Conservation (phyloP, 148 eudicot genomes). For the Cornus florida region DNA sequence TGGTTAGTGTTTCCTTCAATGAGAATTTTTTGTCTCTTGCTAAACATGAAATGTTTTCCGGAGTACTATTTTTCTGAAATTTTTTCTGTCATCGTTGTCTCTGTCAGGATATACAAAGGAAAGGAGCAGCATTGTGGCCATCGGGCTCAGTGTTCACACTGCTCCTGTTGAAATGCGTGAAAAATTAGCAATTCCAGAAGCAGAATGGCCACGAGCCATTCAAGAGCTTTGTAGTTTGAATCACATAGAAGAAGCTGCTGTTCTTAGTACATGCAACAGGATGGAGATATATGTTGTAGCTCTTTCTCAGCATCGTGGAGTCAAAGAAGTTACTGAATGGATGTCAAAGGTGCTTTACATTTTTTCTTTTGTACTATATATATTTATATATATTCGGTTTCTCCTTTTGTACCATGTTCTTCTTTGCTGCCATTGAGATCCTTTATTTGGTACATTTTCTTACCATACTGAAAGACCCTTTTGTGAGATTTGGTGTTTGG, state of each 20-base stretch:
- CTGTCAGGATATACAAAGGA: conserved; percentile 87
- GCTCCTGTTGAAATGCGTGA: conserved; percentile 93
- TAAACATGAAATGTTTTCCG: too few relatives aligned
- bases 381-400: too few relatives aligned
- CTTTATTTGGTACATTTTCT: neutral
- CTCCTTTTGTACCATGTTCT: neutral
- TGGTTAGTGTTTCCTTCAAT: too few relatives aligned
- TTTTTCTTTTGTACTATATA: neutral
- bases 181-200: conserved; percentile 98
- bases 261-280: conserved; percentile 91
- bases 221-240: conserved; percentile 81
- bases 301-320: conserved; percentile 91
- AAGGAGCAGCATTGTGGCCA: conserved; percentile 87
- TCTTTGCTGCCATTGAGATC: neutral
- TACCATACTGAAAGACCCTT: neutral
- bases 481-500: too few relatives aligned
- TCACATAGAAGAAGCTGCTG: conserved; percentile 98
- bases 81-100: neutral
- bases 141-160: conserved; percentile 87
- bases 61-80: too few relatives aligned
- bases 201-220: conserved; percentile 97
- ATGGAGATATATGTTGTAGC: conserved; percentile 99
- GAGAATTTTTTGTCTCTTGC: too few relatives aligned
- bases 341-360: conserved; percentile 74
- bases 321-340: conserved; percentile 98